phyloP scores from a whole-genome alignment of 495 filamentous ascomycete species.

The Penicillium paxilli region DNA sequence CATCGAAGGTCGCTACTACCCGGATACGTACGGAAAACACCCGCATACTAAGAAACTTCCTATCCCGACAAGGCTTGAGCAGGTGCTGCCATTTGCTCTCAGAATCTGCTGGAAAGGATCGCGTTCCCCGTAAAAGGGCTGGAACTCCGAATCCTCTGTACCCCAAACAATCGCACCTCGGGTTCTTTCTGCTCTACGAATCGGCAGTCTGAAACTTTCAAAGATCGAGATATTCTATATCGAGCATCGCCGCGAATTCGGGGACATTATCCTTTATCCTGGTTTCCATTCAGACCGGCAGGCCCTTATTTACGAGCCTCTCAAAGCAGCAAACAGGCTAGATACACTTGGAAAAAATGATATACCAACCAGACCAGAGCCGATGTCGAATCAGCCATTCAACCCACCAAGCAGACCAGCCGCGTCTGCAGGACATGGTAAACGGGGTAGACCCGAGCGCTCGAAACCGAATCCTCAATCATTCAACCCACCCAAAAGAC shows the following conservation, averaged over 20 bases:
- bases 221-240: not conserved
- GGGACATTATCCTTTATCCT: not conserved
- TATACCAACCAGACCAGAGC: not conserved
- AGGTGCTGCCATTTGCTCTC: not conserved
- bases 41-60: not conserved
- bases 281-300: not conserved
- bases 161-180: not conserved
- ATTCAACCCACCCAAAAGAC: no score
- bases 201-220: not conserved
- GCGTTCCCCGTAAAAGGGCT: not conserved
- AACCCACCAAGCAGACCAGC: not conserved
- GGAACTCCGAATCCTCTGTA: not conserved
- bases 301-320: no score
- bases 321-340: no score
- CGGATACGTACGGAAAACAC: not conserved
- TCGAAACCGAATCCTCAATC: not conserved
- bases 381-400: not conserved
- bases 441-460: no score
- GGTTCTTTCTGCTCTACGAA: not conserved
- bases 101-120: not conserved
- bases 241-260: not conserved
- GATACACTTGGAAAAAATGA: no score
- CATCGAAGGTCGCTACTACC: not conserved
- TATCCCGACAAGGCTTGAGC: not conserved
- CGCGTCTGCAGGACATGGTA: not conserved